Conservation (phyloP, 352 stramenopile genomes). For the Phytophthora brassicae region DNA sequence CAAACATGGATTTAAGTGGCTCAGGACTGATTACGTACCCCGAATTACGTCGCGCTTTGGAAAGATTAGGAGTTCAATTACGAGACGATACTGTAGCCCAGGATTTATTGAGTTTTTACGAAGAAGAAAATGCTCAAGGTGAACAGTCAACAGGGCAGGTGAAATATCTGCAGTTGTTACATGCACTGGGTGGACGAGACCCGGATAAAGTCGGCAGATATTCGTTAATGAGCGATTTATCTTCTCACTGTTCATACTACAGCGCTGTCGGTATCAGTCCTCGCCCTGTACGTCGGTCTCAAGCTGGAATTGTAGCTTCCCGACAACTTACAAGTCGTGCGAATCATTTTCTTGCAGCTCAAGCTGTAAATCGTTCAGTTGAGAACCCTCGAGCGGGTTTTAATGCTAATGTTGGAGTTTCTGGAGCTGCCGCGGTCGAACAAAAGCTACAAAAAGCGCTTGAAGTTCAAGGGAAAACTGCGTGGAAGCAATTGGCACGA, state of each 20-base stretch:
- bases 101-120: conserved; percentile 49
- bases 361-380: conserved; percentile 33
- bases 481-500: conserved; percentile 60
- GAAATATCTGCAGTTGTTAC: conserved; percentile 67
- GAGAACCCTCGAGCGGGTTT: conserved; percentile 25
- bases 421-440: conserved; percentile 46
- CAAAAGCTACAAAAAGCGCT: conserved; percentile 66
- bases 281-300: conserved; percentile 36
- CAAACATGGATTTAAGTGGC: conserved; percentile 55
- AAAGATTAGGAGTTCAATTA: conserved; percentile 52
- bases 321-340: conserved; percentile 35
- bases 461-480: conserved; percentile 44
- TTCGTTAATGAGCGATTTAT: conserved; percentile 65
- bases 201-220: conserved; percentile 52
- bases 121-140: conserved; percentile 57
- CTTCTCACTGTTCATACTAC: conserved; percentile 82
- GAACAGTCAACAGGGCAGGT: conserved; percentile 42
- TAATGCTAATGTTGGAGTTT: conserved; percentile 36
- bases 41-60: conserved; percentile 60
- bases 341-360: conserved; percentile 40
- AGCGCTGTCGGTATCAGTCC: conserved; percentile 68
- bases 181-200: conserved; percentile 63
- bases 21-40: conserved; percentile 57
- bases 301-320: conserved; percentile 16
- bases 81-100: conserved; percentile 37